Evolutionary conservation across 2,329 filamentous ascomycete species (phyloP), one percentile per base, ranked within the genome.

Genomic region (Verticillium klebahnii): DNA sequence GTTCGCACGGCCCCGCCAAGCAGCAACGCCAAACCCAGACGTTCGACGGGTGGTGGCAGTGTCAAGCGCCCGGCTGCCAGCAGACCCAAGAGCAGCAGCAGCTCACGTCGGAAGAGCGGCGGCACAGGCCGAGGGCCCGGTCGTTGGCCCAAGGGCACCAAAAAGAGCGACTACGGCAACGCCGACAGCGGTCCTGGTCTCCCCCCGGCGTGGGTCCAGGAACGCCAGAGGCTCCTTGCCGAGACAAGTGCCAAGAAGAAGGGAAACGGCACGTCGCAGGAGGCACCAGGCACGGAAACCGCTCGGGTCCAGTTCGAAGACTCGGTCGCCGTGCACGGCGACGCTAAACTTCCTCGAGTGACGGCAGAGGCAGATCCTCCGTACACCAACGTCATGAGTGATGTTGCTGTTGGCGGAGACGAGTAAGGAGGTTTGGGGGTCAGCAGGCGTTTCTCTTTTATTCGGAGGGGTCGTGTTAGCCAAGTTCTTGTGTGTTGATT

Each of bases 151-250:
- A 89, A 89, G 70, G 86, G 86, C 5, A 88, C 86, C 0, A 89
- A 88, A 73, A 89, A 89, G 71, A 83, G 83, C 45, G 86, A 89
- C 68, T 89, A 89, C 61, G 86, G 86, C 0, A 88, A 88, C 64
- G 86, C 86, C 0, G 84, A 85, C 37, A 88, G 86, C 67, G 86
- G 86, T 1, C 86, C 86, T 2, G 86, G 86, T 2, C 74, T 89
- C 19, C 86, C 86, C 1, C 86, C 86, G 2, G 80, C 78, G 0
- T 87, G 85, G 85, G 31, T 78, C 12, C 69, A 68, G 19, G 75
- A 78, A 57, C 74, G 65, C 60, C 62, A 1, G 67, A 68, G 59
- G 68, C 59, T 60, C 31, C 59, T 60, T 25, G 61, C 61, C 19
- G 56, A 23, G 62, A 69, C 15, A 5, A 75, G 75, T 65, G 69